Conservation (phyloP, 805 yeast genomes). For the Ogataea saltuana region DNA sequence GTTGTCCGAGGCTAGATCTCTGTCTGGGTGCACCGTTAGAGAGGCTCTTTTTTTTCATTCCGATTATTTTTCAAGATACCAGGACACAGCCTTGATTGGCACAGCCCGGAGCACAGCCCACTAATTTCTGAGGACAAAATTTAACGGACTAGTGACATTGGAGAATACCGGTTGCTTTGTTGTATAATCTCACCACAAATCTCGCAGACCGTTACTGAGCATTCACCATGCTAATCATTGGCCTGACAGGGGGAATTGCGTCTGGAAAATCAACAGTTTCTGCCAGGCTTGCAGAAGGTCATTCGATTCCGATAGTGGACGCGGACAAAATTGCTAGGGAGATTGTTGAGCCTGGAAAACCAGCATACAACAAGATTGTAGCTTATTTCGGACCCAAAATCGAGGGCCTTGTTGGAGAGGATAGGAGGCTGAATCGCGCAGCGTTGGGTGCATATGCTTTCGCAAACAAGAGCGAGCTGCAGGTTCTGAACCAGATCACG, state of each 20-base stretch:
- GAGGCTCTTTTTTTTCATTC: too few species aligned
- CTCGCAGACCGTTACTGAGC: too few species aligned
- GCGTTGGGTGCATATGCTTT: constrained; percentile 81
- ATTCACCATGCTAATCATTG: constrained; percentile 75
- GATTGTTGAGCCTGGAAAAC: constrained; percentile 77
- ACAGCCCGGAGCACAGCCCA: not conserved
- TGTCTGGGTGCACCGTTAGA: not conserved
- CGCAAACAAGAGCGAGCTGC: constrained; percentile 59
- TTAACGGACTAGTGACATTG: too few species aligned
- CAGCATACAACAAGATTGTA: constrained; percentile 68
- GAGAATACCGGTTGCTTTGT: too few species aligned
- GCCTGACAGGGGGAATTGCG: constrained; percentile 97
- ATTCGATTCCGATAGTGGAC: constrained; percentile 67
- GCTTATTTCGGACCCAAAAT: constrained; percentile 56
- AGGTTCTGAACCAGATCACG: constrained; percentile 66
- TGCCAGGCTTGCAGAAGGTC: constrained; percentile 47
- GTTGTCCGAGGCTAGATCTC: not conserved
- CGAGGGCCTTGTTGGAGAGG: constrained; percentile 48
- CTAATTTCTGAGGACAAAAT: not conserved
- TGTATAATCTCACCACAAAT: too few species aligned
- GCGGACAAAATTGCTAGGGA: constrained; percentile 89
- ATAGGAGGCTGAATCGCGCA: constrained; percentile 62
- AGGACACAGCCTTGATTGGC: not conserved
- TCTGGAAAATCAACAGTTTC: constrained; percentile 96
- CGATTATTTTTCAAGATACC: too few species aligned